These are phyloP conservation scores for Daldinia sp. DNA, from an alignment of 2,329 filamentous ascomycete genomes.

Conservation along the genomic window DNA sequence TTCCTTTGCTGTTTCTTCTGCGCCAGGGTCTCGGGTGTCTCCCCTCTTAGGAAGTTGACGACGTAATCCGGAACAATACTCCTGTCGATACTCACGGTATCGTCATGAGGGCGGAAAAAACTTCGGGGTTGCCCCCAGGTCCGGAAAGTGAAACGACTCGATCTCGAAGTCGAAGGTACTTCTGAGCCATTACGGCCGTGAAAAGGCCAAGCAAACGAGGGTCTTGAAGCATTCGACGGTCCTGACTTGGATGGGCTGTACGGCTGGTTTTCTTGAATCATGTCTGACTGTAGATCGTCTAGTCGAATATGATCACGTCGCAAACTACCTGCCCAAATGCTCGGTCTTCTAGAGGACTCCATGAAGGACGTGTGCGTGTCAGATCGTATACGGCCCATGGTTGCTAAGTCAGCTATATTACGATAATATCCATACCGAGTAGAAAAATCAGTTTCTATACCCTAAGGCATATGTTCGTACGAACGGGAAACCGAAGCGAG, in stretches of 20 bases:
- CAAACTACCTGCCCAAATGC: constrained; percentile 43
- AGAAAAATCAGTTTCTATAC: constrained; percentile 28
- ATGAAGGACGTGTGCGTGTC: constrained; percentile 41
- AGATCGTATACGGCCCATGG: constrained; percentile 38
- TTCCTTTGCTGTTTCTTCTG: constrained; percentile 51
- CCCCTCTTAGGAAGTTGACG: constrained; percentile 62
- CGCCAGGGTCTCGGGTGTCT: constrained; percentile 62
- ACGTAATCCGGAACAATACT: constrained; percentile 64
- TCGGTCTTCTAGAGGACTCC: constrained; percentile 39
- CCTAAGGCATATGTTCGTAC: constrained; percentile 23
- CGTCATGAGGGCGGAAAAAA: constrained; percentile 43
- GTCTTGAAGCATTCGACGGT: constrained; percentile 41
- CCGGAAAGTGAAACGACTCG: constrained; percentile 42
- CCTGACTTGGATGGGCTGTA: constrained; percentile 41
- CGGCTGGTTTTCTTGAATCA: constrained; percentile 42
- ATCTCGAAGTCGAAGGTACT: constrained; percentile 40
- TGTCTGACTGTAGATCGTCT: constrained; percentile 36
- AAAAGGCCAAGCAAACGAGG: constrained; percentile 45
- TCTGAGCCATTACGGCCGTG: constrained; percentile 43
- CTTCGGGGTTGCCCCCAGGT: constrained; percentile 41
- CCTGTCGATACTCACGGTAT: constrained; percentile 49
- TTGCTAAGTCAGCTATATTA: constrained; percentile 35
- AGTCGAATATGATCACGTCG: constrained; percentile 25
- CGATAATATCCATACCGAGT: constrained; percentile 40
- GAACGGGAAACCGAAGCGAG: constrained; percentile 28